Evolutionary conservation across 2,329 filamentous ascomycete species (phyloP).

Genomic region (Coniochaeta hoffmannii): DNA sequence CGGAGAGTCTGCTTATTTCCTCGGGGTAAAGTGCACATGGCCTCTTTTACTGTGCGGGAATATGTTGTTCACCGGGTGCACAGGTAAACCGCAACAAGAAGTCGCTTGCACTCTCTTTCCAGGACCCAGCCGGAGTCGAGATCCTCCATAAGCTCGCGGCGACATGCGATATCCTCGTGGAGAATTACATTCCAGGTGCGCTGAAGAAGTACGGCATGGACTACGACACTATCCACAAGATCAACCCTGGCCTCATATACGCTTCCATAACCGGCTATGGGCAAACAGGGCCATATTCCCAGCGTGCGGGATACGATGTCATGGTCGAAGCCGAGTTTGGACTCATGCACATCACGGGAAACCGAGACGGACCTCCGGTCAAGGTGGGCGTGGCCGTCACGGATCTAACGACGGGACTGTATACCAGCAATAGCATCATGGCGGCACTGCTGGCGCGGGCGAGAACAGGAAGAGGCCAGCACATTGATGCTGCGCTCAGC

Average conservation of each 20-base stretch:
- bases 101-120: constrained; percentile 85
- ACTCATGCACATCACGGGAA: constrained; percentile 95
- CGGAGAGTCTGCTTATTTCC: constrained; percentile 91
- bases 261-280: constrained; percentile 96
- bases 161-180: constrained; percentile 86
- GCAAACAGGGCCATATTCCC: constrained; percentile 84
- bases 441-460: constrained; percentile 75
- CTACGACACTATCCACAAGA: constrained; percentile 68
- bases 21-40: constrained; percentile 53
- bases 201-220: constrained; percentile 89
- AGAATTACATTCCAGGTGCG: constrained; percentile 90
- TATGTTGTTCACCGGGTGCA: constrained; percentile 1
- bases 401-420: constrained; percentile 88
- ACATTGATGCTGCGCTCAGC: constrained; percentile 84
- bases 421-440: constrained; percentile 94
- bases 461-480: constrained; percentile 74
- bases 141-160: constrained; percentile 80
- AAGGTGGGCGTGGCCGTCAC: constrained; percentile 98
- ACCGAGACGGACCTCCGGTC: constrained; percentile 79
- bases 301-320: constrained; percentile 90
- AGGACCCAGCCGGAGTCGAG: constrained; percentile 72
- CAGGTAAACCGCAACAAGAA: constrained; percentile 97
- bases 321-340: constrained; percentile 99
- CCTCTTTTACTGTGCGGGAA: background rate
- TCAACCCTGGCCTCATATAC: constrained; percentile 86